Evolutionary conservation across 768 basidiomycete genomes (phyloP), one percentile per base, ranked within the genome.

Genomic region (Gymnopilus junonius): DNA sequence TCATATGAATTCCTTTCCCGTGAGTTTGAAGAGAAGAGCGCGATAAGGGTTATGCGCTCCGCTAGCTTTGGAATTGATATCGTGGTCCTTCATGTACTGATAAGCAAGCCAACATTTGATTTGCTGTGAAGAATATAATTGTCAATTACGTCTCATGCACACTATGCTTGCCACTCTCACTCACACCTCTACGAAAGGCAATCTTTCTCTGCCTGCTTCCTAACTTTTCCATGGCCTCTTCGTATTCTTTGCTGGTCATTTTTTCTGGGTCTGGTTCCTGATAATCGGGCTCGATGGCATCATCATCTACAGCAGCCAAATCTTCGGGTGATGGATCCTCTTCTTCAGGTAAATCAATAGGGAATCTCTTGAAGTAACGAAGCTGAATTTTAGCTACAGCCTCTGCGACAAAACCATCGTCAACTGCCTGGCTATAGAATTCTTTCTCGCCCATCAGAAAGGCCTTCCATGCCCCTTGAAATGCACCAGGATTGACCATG

Each of bases 101-200:
- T 69, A 67, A 1, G 57, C 27, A 39, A 67, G 23, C 66, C 65
- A 69, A 0, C 66, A 39, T 23, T 61, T 61, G 57, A 69, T 67
- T 67, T 69, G 63, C 68, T 69, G n/a, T n/a, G n/a, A n/a, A n/a
- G 55, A 14, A 34, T 32, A 50, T 25, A n/a, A 57, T 50, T 23
- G 40, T 31, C 10, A 32, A 12, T 32, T n/a, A 27, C 32, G 21
- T 4, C 10, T 8, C 21, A 37, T n/a, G n/a, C 51, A n/a, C n/a
- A 21, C 4, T 34, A 25, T 31, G 37, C 40, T 58, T 32, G 50
- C 40, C 42, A 48, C 43, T 25, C 62, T 48, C 21, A 59, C 45
- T 45, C 39, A 63, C 61, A 12, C 15, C 58, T 39, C 56, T 63
- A 27, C 62, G 61, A 42, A 34, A 43, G 15, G 37, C 37, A 6